phyloP scores from a whole-genome alignment of 2,329 filamentous ascomycete species.

The Sclerotiophoma versabilis region DNA sequence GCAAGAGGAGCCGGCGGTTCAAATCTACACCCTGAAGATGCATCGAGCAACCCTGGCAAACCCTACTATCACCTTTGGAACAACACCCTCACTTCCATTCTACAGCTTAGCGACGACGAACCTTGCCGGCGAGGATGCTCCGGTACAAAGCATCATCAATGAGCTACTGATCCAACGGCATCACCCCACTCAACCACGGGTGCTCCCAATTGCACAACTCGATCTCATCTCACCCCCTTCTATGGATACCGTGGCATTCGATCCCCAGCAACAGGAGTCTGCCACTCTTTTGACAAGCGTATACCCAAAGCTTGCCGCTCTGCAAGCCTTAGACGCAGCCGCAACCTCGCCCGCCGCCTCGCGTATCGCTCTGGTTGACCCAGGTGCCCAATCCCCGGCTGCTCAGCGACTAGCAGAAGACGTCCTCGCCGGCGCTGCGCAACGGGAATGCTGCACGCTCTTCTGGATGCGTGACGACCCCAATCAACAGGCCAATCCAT shows the following conservation, averaged over 20 bases:
- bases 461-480: constrained; percentile 64
- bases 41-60: constrained; percentile 54
- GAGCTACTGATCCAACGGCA: constrained; percentile 49
- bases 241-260: constrained; percentile 32
- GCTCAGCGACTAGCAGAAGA: constrained; percentile 67
- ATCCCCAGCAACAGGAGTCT: constrained; percentile 41
- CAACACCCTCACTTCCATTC: constrained; percentile 72
- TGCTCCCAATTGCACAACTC: constrained; percentile 51
- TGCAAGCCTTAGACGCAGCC: constrained; percentile 55
- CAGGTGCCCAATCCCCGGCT: constrained; percentile 68
- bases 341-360: constrained; percentile 55
- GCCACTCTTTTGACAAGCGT: constrained; percentile 50
- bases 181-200: constrained; percentile 48
- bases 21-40: constrained; percentile 50
- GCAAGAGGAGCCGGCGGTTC: constrained; percentile 58
- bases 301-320: constrained; percentile 57
- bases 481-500: constrained; percentile 46
- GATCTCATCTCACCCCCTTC: constrained; percentile 49
- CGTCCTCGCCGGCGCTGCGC: constrained; percentile 67
- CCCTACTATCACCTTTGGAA: constrained; percentile 66
- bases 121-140: constrained; percentile 54
- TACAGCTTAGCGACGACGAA: constrained; percentile 71
- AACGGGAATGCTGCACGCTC: constrained; percentile 72
- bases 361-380: constrained; percentile 70
- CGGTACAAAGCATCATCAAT: constrained; percentile 57